phyloP scores from a whole-genome alignment of 2,329 filamentous ascomycete species.

The Fusarium graminum region DNA sequence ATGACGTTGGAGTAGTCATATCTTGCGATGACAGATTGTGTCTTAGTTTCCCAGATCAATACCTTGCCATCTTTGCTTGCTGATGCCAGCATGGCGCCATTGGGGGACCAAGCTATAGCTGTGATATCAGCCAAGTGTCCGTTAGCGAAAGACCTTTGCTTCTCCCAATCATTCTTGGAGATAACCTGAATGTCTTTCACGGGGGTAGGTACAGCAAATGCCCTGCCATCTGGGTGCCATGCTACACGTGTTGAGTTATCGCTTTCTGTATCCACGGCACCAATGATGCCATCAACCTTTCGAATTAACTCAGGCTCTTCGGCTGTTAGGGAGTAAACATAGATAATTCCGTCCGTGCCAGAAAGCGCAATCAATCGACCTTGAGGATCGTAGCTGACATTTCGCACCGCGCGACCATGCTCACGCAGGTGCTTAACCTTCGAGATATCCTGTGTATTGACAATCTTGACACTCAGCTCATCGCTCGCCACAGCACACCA shows the following conservation, averaged over 20 bases:
- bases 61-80: slow-evolving; percentile 77
- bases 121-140: slow-evolving; percentile 89
- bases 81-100: slow-evolving; percentile 86
- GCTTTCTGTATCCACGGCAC: slow-evolving; percentile 77
- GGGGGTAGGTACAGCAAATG: slow-evolving; percentile 87
- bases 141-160: slow-evolving; percentile 81
- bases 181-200: slow-evolving; percentile 87
- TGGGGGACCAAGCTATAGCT: slow-evolving; percentile 91
- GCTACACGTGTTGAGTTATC: slow-evolving; percentile 80
- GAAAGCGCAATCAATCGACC: slow-evolving; percentile 83
- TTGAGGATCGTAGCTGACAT: slow-evolving; percentile 87
- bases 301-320: slow-evolving; percentile 85
- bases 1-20: slow-evolving; percentile 87
- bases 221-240: slow-evolving; percentile 96
- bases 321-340: slow-evolving; percentile 85
- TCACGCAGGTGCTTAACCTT: slow-evolving; percentile 83
- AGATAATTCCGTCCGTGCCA: slow-evolving; percentile 89
- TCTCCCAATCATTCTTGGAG: slow-evolving; percentile 90
- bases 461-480: slow-evolving; percentile 90
- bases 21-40: slow-evolving; percentile 82
- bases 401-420: slow-evolving; percentile 88
- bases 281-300: slow-evolving; percentile 89
- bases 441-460: slow-evolving; percentile 83
- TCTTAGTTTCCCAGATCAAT: slow-evolving; percentile 89
- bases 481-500: slow-evolving; percentile 98